Conservation (phyloP, 2,329 filamentous ascomycete species). For the Aureobasidium zeae region DNA sequence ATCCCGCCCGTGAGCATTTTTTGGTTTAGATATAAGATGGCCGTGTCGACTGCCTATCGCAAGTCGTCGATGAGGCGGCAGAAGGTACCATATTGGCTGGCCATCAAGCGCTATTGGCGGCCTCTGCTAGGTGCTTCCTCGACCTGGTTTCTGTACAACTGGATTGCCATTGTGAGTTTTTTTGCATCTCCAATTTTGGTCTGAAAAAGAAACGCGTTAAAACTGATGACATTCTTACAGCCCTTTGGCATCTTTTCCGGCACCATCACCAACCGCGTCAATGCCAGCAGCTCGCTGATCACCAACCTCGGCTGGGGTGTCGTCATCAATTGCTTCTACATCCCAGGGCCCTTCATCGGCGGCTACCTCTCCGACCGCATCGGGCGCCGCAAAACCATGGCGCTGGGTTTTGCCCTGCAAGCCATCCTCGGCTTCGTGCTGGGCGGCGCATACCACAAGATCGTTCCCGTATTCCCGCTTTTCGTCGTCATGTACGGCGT, state of each 20-base stretch:
- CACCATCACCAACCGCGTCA: constrained; percentile 57
- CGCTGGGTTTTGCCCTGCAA: constrained; percentile 60
- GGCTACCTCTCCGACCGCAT: constrained; percentile 67
- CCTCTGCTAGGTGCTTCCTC: constrained; percentile 58
- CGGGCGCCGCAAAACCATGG: constrained; percentile 65
- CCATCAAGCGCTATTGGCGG: constrained; percentile 59
- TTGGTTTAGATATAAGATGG: constrained; percentile 57
- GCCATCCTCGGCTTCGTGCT: constrained; percentile 76
- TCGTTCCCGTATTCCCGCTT: constrained; percentile 26
- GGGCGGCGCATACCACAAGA: constrained; percentile 50
- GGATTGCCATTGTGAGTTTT: constrained; percentile 57
- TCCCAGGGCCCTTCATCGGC: constrained; percentile 69
- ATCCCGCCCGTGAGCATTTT: constrained; percentile 64
- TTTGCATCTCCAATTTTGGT: too few relatives aligned
- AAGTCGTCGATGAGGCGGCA: constrained; percentile 55
- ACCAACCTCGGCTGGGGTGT: constrained; percentile 73
- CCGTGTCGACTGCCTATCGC: constrained; percentile 68
- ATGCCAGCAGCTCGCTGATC: constrained; percentile 54
- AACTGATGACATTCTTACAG: neutral
- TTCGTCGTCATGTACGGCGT: constrained; percentile 71
- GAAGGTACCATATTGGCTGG: constrained; percentile 42
- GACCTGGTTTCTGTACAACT: constrained; percentile 71
- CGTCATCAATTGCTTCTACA: constrained; percentile 76
- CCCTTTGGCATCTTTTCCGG: constrained; percentile 72
- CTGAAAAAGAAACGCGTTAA: too few relatives aligned